Conservation (phyloP, 2,329 filamentous ascomycete genomes). For the Lithohypha guttulata region DNA sequence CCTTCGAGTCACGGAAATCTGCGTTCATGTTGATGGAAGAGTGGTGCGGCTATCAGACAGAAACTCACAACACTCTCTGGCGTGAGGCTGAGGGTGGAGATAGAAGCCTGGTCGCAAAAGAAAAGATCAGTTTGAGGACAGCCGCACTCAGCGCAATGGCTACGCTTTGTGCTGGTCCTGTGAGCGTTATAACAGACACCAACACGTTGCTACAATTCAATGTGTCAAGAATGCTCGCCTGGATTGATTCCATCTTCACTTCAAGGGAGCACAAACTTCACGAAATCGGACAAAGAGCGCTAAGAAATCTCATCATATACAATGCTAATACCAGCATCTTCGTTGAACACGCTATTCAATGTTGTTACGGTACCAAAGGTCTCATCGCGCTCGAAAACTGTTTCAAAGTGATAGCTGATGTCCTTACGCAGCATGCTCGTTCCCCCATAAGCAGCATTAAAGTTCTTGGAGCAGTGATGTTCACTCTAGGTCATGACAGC, state of each 20-base stretch:
- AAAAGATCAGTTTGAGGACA: conserved; percentile 82
- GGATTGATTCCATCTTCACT: conserved; percentile 92
- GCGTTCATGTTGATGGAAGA: conserved; percentile 96
- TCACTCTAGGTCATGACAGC: conserved; percentile 84
- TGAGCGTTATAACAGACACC: conserved; percentile 80
- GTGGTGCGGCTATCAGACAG: conserved; percentile 62
- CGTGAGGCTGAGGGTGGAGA: conserved; percentile 80
- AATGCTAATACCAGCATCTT: conserved; percentile 81
- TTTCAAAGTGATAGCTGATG: conserved; percentile 81
- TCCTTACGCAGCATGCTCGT: conserved; percentile 71
- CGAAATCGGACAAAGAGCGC: conserved; percentile 71
- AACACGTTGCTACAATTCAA: conserved; percentile 85
- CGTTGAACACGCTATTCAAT: conserved; percentile 78
- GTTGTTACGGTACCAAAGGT: conserved; percentile 74
- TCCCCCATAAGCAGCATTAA: conserved; percentile 86
- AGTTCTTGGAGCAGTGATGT: conserved; percentile 74
- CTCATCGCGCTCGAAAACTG: conserved; percentile 87
- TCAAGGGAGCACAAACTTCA: conserved; percentile 87
- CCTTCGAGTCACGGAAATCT: conserved; percentile 90
- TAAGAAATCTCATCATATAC: conserved; percentile 81
- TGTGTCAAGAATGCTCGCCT: conserved; percentile 79
- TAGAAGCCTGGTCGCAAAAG: conserved; percentile 87
- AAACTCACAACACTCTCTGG: conserved; percentile 48
- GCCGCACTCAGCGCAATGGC: conserved; percentile 94
- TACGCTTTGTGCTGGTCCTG: conserved; percentile 66